Percentiles rank a stretch among this genome's conserved stretches.
Evolutionary conservation across 1,284 basidiomycete genomes (phyloP).

Genomic region (Apiotrichum domesticum): DNA sequence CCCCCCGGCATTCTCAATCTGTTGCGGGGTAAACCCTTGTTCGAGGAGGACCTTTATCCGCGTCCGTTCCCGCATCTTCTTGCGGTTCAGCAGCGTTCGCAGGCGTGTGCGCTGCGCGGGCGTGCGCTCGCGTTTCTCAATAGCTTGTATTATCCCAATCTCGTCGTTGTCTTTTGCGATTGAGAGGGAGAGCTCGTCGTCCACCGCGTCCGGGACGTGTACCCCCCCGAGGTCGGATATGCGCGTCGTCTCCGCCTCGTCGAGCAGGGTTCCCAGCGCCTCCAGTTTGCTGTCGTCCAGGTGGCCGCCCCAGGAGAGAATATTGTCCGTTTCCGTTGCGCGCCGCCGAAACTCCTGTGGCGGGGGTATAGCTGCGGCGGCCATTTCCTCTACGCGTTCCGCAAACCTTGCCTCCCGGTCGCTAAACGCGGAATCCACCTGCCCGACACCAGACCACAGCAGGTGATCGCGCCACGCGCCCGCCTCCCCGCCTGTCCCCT

Average conservation of each 20-base stretch:
- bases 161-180: slow-evolving; percentile 20
- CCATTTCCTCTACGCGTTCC: too few relatives aligned
- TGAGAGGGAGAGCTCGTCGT: slow-evolving; percentile 1
- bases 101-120: slow-evolving; percentile 15
- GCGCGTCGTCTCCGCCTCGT: not conserved
- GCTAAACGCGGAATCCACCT: too few relatives aligned
- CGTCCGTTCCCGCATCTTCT: slow-evolving; percentile 21
- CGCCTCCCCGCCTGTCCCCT: slow-evolving; percentile 36
- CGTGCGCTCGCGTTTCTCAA: slow-evolving; percentile 21
- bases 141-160: slow-evolving; percentile 16
- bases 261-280: not conserved
- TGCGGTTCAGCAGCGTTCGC: slow-evolving; percentile 16
- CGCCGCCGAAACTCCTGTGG: too few relatives aligned
- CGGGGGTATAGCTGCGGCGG: too few relatives aligned
- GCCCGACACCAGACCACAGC: slow-evolving; percentile 1
- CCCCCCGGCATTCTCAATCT: slow-evolving; percentile 25
- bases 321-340: too few relatives aligned
- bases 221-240: not conserved
- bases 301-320: too few relatives aligned
- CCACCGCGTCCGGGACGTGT: not conserved
- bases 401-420: too few relatives aligned
- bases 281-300: too few relatives aligned
- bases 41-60: slow-evolving; percentile 20
- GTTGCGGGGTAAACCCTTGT: slow-evolving; percentile 22
- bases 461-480: slow-evolving; percentile 14